Evolutionary conservation across 2,329 filamentous ascomycete genomes (phyloP), one percentile per base, ranked within the genome.

Genomic region (Colletotrichum spaethianum): DNA sequence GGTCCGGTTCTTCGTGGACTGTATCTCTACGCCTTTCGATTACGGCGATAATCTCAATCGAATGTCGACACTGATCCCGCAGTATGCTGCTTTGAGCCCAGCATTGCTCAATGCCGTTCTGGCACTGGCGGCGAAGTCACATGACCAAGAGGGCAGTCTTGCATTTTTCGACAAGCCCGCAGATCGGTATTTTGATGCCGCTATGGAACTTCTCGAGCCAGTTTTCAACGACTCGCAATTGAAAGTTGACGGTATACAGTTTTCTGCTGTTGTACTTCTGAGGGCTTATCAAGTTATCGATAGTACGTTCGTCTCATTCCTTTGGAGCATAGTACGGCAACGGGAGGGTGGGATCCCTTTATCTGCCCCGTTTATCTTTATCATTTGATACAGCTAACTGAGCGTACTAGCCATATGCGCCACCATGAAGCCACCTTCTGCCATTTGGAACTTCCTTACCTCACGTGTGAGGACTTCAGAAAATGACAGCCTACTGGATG

Each of bases 131-230:
- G 67, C 61, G 2, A 70, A 60, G 36, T 65, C 53, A 1, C 60
- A 44, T 3, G 53, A 70, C 16, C 31, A 44, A 7, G 44, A 52
- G 1, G 53, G 1, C 0, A 38, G 23, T 4, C 52, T 70, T 1
- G 46, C 46, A 3, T 66, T 70, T 16, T 70, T 66, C 16, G 62
- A 70, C 16, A 70, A 70, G 28, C 52, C 67, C 5, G 67, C 67
- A 4, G 55, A 66, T 6, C 53, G 63, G 3, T 70, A 70, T 7
- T 55, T 46, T 28, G 26, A 33, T 0, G 28, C 18, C 7, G 53
- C 67, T 1, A 28, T 70, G 12, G 38, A 40, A 4, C 20, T 53
- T 23, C 36, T 70, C 2, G 26, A 36, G 9, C 67, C 61, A 1
- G 52, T n/a, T 5, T 38, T 60, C n/a, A 38, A n/a, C 12, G 33